phyloP scores from a whole-genome alignment of 192 early-diverging fungal genomes.

The Mortierella claussenii region DNA sequence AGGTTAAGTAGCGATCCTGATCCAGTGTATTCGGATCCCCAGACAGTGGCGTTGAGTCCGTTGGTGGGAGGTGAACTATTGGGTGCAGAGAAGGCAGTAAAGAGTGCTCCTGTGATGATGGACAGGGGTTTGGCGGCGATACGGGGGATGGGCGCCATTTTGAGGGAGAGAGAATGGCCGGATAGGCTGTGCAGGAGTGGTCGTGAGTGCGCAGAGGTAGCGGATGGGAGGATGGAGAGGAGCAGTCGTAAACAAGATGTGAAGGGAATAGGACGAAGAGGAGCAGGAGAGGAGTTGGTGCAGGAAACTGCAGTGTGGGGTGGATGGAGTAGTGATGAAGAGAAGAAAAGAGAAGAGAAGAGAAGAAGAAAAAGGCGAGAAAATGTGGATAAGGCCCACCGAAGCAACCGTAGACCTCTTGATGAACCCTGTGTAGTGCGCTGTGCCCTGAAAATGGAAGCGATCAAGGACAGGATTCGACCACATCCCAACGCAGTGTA shows the following conservation, averaged over 20 bases:
- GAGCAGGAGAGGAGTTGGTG: not conserved
- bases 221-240: too few species aligned
- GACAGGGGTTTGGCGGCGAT: conserved; percentile 33
- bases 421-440: too few species aligned
- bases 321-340: not conserved
- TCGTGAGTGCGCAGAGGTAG: too few species aligned
- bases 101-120: conserved; percentile 46
- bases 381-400: too few species aligned
- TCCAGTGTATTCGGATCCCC: conserved; percentile 32
- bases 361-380: not conserved
- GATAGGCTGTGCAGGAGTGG: too few species aligned
- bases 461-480: too few species aligned
- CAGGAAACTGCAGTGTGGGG: not conserved
- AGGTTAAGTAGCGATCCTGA: conserved; percentile 39
- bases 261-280: not conserved
- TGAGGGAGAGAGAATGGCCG: not conserved
- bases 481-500: too few species aligned
- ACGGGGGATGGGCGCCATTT: conserved; percentile 44
- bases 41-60: conserved; percentile 36
- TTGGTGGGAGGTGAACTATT: conserved; percentile 36
- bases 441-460: too few species aligned
- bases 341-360: not conserved
- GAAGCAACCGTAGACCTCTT: too few species aligned
- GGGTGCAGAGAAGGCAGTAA: conserved; percentile 40
- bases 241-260: too few species aligned